Percentiles rank a stretch among this genome's conserved stretches.
Evolutionary conservation across 2,329 filamentous ascomycete species (phyloP).

Genomic region (Alternaria ethzedia): DNA sequence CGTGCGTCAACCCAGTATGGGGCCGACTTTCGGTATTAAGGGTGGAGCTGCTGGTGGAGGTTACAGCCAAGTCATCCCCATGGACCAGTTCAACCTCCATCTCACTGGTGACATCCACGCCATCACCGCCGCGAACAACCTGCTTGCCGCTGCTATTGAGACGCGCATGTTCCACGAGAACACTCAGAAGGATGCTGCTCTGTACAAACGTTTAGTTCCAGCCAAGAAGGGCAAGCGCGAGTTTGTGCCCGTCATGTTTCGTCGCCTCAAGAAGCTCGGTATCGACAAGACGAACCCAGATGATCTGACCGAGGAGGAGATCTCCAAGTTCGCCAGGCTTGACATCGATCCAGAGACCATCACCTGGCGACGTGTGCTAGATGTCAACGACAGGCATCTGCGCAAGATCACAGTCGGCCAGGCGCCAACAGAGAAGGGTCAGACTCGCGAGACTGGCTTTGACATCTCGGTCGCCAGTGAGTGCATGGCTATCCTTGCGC

Average conservation of each 20-base stretch:
- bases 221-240: conserved; percentile 86
- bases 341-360: conserved; percentile 98
- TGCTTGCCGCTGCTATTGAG: conserved; percentile 94
- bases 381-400: conserved; percentile 96
- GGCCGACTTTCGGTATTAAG: conserved; percentile 98
- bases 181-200: conserved; percentile 86
- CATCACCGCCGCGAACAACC: conserved; percentile 95
- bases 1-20: conserved; percentile 94
- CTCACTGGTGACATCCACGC: conserved; percentile 98
- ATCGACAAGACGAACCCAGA: conserved; percentile 95
- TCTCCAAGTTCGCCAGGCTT: conserved; percentile 84
- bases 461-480: conserved; percentile 98
- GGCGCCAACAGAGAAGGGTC: conserved; percentile 88
- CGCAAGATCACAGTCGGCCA: conserved; percentile 87
- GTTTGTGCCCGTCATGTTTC: conserved; percentile 91
- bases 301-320: conserved; percentile 88
- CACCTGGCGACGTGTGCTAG: conserved; percentile 93
- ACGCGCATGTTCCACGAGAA: conserved; percentile 98
- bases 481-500: conserved; percentile 96
- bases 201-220: conserved; percentile 88
- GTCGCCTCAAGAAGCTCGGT: conserved; percentile 90
- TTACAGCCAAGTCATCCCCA: conserved; percentile 98
- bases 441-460: conserved; percentile 87
- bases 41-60: conserved; percentile 95
- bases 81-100: conserved; percentile 99